Evolutionary conservation across 208 protist species (phyloP).

Genomic region (Plasmodiophora brassicae): DNA sequence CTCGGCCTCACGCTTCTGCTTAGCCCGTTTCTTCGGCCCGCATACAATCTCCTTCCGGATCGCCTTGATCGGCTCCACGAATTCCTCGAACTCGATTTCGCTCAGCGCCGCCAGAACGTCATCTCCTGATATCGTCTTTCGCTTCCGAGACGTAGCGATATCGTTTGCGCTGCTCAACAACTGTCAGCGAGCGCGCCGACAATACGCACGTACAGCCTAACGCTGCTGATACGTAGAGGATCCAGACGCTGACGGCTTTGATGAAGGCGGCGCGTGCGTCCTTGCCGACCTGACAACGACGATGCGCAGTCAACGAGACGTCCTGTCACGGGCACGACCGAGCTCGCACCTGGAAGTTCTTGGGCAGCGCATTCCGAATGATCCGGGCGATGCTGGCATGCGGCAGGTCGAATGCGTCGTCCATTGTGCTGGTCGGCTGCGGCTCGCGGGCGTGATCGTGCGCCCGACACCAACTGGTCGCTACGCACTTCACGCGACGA

Average conservation of each 20-base stretch:
- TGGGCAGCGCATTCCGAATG: constrained; percentile 20
- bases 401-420: constrained; percentile 3
- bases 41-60: too few relatives aligned
- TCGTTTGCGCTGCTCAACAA: too few relatives aligned
- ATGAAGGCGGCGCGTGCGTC: neutral
- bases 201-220: too few relatives aligned
- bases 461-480: too few relatives aligned
- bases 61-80: neutral
- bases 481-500: too few relatives aligned
- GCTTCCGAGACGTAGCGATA: neutral
- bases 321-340: neutral
- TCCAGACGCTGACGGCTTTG: constrained; percentile 5
- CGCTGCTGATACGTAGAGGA: neutral
- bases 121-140: constrained; percentile 22
- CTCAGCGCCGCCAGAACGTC: neutral
- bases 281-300: constrained; percentile 12
- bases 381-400: constrained; percentile 18
- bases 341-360: neutral
- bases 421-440: too few relatives aligned
- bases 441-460: too few relatives aligned
- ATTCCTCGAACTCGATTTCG: constrained; percentile 23
- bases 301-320: neutral
- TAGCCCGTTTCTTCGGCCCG: too few relatives aligned
- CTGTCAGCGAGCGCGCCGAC: too few relatives aligned
- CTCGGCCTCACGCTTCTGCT: too few relatives aligned